These are phyloP conservation scores for Podospora sp. DNA, from an alignment of 495 filamentous ascomycete genomes.

Conservation along the genomic window DNA sequence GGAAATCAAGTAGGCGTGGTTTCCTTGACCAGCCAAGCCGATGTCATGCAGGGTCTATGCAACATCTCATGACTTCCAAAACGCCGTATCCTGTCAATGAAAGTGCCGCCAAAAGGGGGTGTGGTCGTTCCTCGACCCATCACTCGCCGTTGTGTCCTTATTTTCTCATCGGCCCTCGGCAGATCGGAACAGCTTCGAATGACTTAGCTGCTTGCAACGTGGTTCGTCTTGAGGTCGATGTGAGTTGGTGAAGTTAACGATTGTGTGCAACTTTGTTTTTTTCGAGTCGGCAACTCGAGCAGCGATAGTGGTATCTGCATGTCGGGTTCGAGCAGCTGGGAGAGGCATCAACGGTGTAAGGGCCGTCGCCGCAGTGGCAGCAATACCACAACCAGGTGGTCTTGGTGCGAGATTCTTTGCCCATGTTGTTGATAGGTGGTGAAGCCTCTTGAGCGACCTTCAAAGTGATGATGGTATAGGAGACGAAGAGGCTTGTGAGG, in stretches of 20 bases:
- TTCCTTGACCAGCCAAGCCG: background rate
- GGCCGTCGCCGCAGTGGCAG: conserved; percentile 2
- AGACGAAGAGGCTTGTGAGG: background rate
- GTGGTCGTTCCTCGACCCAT: background rate
- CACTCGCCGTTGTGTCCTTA: background rate
- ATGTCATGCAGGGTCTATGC: background rate
- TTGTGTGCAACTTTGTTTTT: background rate
- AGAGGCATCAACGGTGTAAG: background rate
- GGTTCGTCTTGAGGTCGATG: background rate
- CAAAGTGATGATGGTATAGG: background rate
- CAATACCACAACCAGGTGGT: conserved; percentile 4
- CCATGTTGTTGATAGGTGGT: background rate
- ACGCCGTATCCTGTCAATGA: background rate
- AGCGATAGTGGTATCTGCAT: background rate
- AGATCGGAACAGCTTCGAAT: background rate
- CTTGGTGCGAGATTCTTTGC: background rate
- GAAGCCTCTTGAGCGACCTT: background rate
- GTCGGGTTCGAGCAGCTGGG: background rate
- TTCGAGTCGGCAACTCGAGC: background rate
- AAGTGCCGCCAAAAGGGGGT: background rate
- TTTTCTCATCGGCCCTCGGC: background rate
- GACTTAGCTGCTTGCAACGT: background rate
- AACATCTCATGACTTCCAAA: background rate
- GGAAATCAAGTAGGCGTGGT: background rate
- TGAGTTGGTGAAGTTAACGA: background rate